Percentiles rank a stretch among this genome's conserved stretches.
Evolutionary conservation across 306 rosid genomes (phyloP).

Genomic region (barrel medic (Medicago truncatula)): DNA sequence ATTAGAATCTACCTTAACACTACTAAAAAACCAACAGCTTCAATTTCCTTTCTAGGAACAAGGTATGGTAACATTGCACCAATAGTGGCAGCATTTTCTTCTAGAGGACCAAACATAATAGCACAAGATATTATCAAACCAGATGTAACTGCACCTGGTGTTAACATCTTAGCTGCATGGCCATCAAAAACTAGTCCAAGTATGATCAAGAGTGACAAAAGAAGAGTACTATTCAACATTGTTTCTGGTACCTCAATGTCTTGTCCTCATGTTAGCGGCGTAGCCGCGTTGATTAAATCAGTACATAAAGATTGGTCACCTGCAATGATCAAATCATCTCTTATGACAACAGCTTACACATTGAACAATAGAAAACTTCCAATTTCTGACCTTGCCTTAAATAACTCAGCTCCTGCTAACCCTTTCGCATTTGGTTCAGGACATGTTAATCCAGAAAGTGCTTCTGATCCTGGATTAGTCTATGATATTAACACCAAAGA

Average conservation of each 20-base stretch:
- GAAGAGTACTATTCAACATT: slow-evolving; percentile 62
- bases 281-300: slow-evolving; percentile 47
- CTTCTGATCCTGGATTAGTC: slow-evolving; percentile 70
- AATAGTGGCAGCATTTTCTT: slow-evolving; percentile 71
- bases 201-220: slow-evolving; percentile 52
- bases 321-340: slow-evolving; percentile 75
- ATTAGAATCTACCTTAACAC: slow-evolving; percentile 46
- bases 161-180: slow-evolving; percentile 82
- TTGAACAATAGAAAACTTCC: slow-evolving; percentile 56
- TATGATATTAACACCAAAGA: slow-evolving; percentile 61
- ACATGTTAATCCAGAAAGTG: slow-evolving; percentile 72
- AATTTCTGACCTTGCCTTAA: slow-evolving; percentile 42
- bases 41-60: slow-evolving; percentile 60
- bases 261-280: slow-evolving; percentile 81
- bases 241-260: slow-evolving; percentile 90
- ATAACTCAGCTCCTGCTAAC: slow-evolving; percentile 45
- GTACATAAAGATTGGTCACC: slow-evolving; percentile 48
- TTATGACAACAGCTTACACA: slow-evolving; percentile 75
- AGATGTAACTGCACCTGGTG: slow-evolving; percentile 83
- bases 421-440: slow-evolving; percentile 78
- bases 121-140: slow-evolving; percentile 72
- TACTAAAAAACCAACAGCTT: slow-evolving; percentile 49
- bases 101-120: slow-evolving; percentile 65
- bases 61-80: slow-evolving; percentile 64
- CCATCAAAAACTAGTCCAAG: slow-evolving; percentile 61